Evolutionary conservation across 1,139 yeast species (phyloP).

Genomic region (Suhomyces bokatorum): DNA sequence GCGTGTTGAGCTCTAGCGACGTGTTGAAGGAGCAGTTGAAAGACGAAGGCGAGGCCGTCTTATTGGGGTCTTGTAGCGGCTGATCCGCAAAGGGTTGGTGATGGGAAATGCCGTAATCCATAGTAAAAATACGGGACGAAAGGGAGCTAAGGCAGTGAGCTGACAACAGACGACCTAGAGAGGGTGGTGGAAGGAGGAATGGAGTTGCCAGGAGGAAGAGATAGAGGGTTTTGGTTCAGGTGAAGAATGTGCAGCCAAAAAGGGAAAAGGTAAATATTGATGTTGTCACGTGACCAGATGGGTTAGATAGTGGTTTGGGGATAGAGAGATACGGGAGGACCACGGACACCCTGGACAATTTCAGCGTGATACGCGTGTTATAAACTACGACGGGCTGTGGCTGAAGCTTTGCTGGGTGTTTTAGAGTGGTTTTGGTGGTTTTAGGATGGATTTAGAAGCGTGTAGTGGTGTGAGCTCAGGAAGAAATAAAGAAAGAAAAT

Average conservation of each 20-base stretch:
- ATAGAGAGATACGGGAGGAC: background rate
- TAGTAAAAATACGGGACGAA: background rate
- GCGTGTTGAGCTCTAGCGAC: conserved; percentile 34
- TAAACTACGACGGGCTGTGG: no score
- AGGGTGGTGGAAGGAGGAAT: background rate
- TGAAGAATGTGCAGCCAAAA: conserved; percentile 4
- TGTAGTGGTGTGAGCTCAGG: no score
- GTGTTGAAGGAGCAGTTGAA: conserved; percentile 15
- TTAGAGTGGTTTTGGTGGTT: no score
- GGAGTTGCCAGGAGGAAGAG: conserved; percentile 1
- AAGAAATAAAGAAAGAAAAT: no score
- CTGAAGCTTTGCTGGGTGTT: no score
- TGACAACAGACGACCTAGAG: background rate
- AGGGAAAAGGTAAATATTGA: conserved; percentile 9
- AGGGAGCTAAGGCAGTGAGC: background rate
- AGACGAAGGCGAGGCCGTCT: conserved; percentile 9
- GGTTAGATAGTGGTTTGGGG: background rate
- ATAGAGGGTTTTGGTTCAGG: background rate
- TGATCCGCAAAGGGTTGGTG: conserved; percentile 4
- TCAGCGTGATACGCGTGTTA: no score
- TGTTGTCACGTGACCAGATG: conserved; percentile 6
- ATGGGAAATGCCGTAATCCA: conserved; percentile 16
- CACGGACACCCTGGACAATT: no score
- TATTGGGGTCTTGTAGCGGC: conserved; percentile 5
- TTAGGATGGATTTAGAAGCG: no score